Base-by-base conservation (phyloP, 1,139 yeast genomes). In the Kurtzmaniella quercitrusa region DNA sequence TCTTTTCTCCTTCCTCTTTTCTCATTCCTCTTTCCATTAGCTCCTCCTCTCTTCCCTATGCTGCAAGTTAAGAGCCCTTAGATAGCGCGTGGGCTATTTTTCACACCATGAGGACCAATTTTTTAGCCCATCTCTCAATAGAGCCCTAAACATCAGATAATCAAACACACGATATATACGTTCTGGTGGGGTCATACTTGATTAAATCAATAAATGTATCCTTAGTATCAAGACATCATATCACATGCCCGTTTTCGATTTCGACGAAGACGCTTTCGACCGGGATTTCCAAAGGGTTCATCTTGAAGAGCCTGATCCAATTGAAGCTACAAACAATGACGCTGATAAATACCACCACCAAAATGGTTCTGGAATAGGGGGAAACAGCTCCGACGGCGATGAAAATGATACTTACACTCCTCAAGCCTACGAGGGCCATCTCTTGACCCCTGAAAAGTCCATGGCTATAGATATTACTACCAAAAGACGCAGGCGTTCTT, bases 211-310 rank as follows among this genome's bases (percentile, higher is more conserved):
- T 21, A 5, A 21, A 21, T 21, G 23, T 8, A 21, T 4, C 23
- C 23, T 21, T 8, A 4, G n/a, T 12, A n/a, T 10, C 10, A 12
- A 27, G 5, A 11, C 31, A 27, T 5, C 3, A 27, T 12, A 5
- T 5, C n/a, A 3, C 14, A 43, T 43, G 46, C 40, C 46, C 2
- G 41, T 59, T 34, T 59, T 59, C 46, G 46, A 43, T 8, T 59
- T 59, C 44, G 64, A 59, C 45, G 64, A 59, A 37, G 63, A 58
- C 15, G 41, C 53, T 16, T 14, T n/a, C 34, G 18, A 21, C 36
- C 25, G 36, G 19, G 17, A 27, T 12, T 37, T 2, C 16, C 44
- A 18, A n/a, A 42, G 5, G 48, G 44, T 27, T 10, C 31, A 27
- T 10, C 31, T 27, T 12, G 44, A 31, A 18, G 43, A 37, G 34